Base-by-base conservation (phyloP, 169 alveolate genomes). In the Eimeria acervulina region DNA sequence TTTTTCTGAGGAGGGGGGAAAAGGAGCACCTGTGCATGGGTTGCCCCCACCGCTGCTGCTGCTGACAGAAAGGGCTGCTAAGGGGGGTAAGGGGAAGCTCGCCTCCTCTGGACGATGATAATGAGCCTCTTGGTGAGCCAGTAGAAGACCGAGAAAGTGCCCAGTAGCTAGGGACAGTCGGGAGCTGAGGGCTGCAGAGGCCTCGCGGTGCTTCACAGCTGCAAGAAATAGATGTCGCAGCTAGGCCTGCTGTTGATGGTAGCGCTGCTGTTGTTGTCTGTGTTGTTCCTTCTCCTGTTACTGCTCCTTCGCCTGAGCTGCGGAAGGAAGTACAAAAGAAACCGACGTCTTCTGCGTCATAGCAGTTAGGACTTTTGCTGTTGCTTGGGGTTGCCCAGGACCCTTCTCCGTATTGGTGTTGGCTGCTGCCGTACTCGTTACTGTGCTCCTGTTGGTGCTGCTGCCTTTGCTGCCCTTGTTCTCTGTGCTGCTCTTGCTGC, bases 381-480 rank as follows among this genome's bases (percentile, higher is more conserved):
- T 44, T 84, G 72, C 61, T 84, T 23, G n/a, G 44, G 72, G 59
- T 13, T 17, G 38, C 17, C 93, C 42, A 70, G n/a, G 31, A 70
- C 38, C 33, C 36, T 21, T 36, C 36, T 21, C 19, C 31, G 59
- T 40, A 33, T 38, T 40, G 85, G 36, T 42, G 61, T 21, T 74
- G 85, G 85, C 15, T 74, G 61, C 85, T 6, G 33, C 85, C 38
- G 38, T 44, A 31, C 72, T 81, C n/a, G 51, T 81, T 47, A 21
- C 89, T 42, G 47, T 42, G 89, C 68, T 44, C 40, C 68, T 78
- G 66, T 44, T 78, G 89, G 55, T 33, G 47, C 51, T 74, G 52
- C 55, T 28, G 85, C 44, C 44, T 15, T 19, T 76, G 36, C 15
- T 38, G 88, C 63, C 33, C 23, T 15, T 78, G 38, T 42, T 33